Evolutionary conservation across 2,329 filamentous ascomycete genomes (phyloP), one percentile per base, ranked within the genome.

Genomic region (Lachnellula subtilissima): DNA sequence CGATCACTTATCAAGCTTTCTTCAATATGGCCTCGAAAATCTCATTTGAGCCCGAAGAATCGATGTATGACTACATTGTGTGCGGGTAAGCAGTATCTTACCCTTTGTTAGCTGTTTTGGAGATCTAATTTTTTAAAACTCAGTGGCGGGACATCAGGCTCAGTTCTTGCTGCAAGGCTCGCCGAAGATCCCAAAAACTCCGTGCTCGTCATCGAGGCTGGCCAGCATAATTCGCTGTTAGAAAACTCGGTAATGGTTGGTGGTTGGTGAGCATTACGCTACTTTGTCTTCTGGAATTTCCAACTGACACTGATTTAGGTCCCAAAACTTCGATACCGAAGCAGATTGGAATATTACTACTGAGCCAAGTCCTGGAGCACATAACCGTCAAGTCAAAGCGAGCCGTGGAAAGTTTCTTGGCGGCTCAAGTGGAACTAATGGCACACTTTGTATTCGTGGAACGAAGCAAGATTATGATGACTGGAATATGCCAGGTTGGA

Each of bases 401-500:
- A 78, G 75, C 52, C 70, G 78, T 48, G 78, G 77, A 36, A 75
- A 75, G 50, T 78, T 79, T 54, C 69, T 80, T 1, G 77, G 78
- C 9, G 78, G 78, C 12, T 77, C 71, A 6, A 78, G 74, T 51
- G 77, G 77, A 5, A 71, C 74, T 12, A 81, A 80, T 56, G 78
- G 77, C 2, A 80, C 77, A 1, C 63, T 80, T 3, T 77, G 75
- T 52, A 73, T 80, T 28, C 73, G 77, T 4, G 78, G 78, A 22
- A 72, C 70, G 9, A 77, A 74, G 63, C 76, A 79, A 46, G 72
- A 74, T 56, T 75, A 77, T 19, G 79, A 84, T 66, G 79, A 84
- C 55, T 83, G 82, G 82, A 74, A 68, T 2, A 60, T 80, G 53
- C 76, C 73, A 37, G 81, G 78, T 2, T 82, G 82, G 81, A 78